Evolutionary conservation across 306 rosid species (phyloP), one percentile per base, ranked within the genome.

Genomic region (Ormosia semicastrata): DNA sequence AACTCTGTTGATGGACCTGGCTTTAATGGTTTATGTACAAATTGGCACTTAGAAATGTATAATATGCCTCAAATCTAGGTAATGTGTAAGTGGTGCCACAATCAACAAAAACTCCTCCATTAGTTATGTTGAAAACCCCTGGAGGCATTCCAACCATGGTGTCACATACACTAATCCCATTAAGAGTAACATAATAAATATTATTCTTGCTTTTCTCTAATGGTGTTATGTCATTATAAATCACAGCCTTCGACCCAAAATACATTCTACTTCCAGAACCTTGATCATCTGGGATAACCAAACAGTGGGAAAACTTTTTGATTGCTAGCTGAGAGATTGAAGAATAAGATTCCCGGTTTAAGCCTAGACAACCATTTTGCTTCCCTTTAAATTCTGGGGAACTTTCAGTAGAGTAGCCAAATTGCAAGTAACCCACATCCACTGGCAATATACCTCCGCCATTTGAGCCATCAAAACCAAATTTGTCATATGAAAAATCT

Each of bases 251-350:
- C 4, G 86, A 65, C 14, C 84, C 84, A 29, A 86, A 82, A 44
- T 77, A 59, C 78, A 77, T 66, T 66, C 32, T 59, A 4, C 69
- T 73, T 30, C 64, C 40, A 7, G 64, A 56, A 7, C 53, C 66
- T 29, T 29, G 24, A 39, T 57, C 30, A 37, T 76, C 67, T 40
- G 39, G 87, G 7, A 30, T 2, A 24, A 66, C 65, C 68, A 77
- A 39, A 13, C 87, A 76, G 39, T 75, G 80, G 1, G 81, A 83
- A 78, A 71, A 86, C 34, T n/a, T 83, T 46, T 65, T 75, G 7
- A 76, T 80, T 3, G 29, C 76, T 3, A 80, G 43, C 24, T 80
- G 81, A 65, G 80, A 71, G 57, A 80, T 57, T 7, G 76, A 40
- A 10, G 85, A 83, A 14, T 63, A 6, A 0, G 24, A 53, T 3